Evolutionary conservation across 306 rosid genomes (phyloP), one percentile per base, ranked within the genome.

Genomic region (Dryas octopetala): DNA sequence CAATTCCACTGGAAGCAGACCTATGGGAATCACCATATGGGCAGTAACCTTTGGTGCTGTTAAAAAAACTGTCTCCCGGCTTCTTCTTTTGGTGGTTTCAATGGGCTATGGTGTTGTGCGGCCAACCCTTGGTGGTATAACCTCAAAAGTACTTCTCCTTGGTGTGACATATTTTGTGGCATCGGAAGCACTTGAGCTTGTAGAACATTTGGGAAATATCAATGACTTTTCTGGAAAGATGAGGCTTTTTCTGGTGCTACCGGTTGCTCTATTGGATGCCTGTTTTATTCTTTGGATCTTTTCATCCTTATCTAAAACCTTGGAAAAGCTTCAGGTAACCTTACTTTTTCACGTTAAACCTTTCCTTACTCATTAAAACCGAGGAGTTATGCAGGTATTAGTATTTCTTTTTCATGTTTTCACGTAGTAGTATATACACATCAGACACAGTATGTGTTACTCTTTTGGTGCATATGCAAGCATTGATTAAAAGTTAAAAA

Each of bases 311-410:
- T 90, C 92, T 52, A 90, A 88, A 84, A 88, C 92, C 66, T 55
- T 88, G 79, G 92, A 90, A 86, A 90, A 90, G 85, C 96, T 90
- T 88, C 96, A 88, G 96, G 92, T 90, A 81, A 65, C 50, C 76
- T 69, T 80, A 54, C 65, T n/a, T 48, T 61, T 41, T 62, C 73
- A 2, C 54, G 73, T 73, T 16, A 60, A 60, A 79, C 16, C 41
- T 47, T 68, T 16, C 46, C 23, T 4, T 14, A 16, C 7, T 10
- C 10, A 52, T 50, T 2, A 26, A 51, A 23, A 17, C 8, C 46
- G 23, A 46, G 46, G 50, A 59, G 69, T 49, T 41, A n/a, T 46
- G 58, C 8, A 19, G 75, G 57, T 48, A 65, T 16, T 28, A 40
- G 15, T 2, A 32, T 32, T 32, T 1, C 0, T 32, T 32, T 32